Percentiles rank a stretch among this genome's conserved stretches.
phyloP scores from a whole-genome alignment of 1,284 basidiomycete genomes.

The Puccinia novopanici region DNA sequence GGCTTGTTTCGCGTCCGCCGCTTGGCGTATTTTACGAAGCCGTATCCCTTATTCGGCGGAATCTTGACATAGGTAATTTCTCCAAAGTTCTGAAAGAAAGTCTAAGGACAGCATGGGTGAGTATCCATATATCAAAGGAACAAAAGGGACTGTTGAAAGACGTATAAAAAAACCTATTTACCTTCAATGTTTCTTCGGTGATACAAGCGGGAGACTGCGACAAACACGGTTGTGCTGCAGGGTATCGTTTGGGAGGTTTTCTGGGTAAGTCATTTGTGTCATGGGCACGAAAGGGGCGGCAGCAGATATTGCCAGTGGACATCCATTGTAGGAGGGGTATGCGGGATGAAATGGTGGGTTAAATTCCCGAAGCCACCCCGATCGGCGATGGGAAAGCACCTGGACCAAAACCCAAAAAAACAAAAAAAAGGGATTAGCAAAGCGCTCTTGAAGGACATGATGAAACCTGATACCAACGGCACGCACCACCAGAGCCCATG shows the following conservation, averaged over 20 bases:
- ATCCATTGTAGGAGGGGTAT: conserved; percentile 4
- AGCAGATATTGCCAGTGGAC: conserved; percentile 1
- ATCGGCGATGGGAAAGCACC: conserved; percentile 18
- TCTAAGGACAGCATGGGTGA: conserved; percentile 32
- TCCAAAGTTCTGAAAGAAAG: conserved; percentile 84
- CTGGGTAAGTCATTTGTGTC: conserved; percentile 64
- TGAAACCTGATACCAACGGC: neutral
- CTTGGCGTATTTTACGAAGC: conserved; percentile 89
- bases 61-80: conserved; percentile 94
- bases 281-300: conserved; percentile 74
- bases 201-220: conserved; percentile 80
- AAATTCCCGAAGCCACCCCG: conserved; percentile 18
- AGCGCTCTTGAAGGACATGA: neutral
- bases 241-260: conserved; percentile 65
- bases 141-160: neutral
- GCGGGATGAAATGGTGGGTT: conserved; percentile 18
- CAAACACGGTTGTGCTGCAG: conserved; percentile 88
- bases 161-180: conserved; percentile 15
- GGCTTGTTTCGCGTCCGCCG: conserved; percentile 86
- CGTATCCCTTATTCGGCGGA: conserved; percentile 89
- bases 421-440: no score
- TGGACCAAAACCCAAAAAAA: neutral
- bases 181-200: conserved; percentile 79
- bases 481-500: conserved; percentile 20
- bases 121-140: no score